Percentiles rank a stretch among this genome's conserved stretches.
These are phyloP conservation scores for Scleroderma citrinum DNA, from an alignment of 768 basidiomycete species.

Conservation along the genomic window DNA sequence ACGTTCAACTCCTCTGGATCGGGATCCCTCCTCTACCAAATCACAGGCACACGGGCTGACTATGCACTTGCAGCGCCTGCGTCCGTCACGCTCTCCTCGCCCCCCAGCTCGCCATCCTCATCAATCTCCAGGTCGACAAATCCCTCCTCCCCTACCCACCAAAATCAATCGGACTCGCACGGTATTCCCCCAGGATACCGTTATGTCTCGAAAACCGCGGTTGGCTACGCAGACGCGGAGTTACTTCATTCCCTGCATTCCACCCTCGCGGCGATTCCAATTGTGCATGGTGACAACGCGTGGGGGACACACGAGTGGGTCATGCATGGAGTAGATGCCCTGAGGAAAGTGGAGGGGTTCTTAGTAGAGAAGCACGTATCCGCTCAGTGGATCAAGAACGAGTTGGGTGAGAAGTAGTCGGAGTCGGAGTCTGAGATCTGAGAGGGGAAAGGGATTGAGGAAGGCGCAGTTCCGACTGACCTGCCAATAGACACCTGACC, in stretches of 20 bases:
- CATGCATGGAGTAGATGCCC: conserved; percentile 25
- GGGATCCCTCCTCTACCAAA: conserved; percentile 27
- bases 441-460: too few species aligned
- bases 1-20: conserved; percentile 20
- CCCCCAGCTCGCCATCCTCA: neutral
- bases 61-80: conserved; percentile 28
- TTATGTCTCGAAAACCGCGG: conserved; percentile 11
- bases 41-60: conserved; percentile 21
- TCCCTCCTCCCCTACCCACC: neutral
- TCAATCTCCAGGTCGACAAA: neutral
- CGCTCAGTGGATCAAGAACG: conserved; percentile 23
- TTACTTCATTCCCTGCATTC: conserved; percentile 22
- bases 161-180: neutral
- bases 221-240: conserved; percentile 26
- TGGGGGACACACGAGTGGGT: conserved; percentile 28
- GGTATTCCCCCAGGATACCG: neutral
- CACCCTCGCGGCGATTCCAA: conserved; percentile 21
- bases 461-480: too few species aligned
- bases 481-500: too few species aligned
- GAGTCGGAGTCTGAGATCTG: neutral
- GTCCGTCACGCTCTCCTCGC: conserved; percentile 22
- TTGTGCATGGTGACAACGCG: conserved; percentile 21
- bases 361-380: conserved; percentile 27
- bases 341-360: conserved; percentile 24
- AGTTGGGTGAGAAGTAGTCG: conserved; percentile 22